Percentiles rank a stretch among this genome's conserved stretches.
phyloP scores from a whole-genome alignment of 148 eudicot species.

The Dianthus caryophyllus region DNA sequence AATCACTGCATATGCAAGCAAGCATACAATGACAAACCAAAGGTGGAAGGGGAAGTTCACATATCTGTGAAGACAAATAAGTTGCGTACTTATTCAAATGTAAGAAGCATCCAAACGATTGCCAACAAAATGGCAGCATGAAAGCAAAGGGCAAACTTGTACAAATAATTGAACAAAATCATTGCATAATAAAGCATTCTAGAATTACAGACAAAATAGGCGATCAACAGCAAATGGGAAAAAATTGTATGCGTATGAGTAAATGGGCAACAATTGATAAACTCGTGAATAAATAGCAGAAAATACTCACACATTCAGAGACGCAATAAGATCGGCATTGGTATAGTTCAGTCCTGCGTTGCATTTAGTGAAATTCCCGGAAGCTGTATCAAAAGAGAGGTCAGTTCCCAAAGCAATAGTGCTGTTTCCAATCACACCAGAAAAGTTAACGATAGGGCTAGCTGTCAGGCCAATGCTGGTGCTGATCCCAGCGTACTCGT shows the following conservation, averaged over 20 bases:
- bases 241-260: neutral
- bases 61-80: neutral
- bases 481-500: conserved; percentile 88
- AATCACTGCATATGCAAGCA: neutral
- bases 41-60: too few species aligned
- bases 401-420: conserved; percentile 69
- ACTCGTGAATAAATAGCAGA: neutral
- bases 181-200: neutral
- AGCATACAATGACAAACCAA: too few species aligned
- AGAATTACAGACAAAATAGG: neutral
- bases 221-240: neutral
- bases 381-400: conserved; percentile 76
- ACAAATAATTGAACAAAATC: neutral
- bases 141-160: too few species aligned
- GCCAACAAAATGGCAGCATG: too few species aligned
- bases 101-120: too few species aligned
- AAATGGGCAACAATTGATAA: neutral
- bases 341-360: conserved; percentile 75
- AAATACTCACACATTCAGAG: conserved; percentile 71
- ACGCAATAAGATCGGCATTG: conserved; percentile 69
- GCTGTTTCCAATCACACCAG: conserved; percentile 77
- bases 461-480: conserved; percentile 88
- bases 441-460: conserved; percentile 76
- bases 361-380: conserved; percentile 70
- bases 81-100: neutral